phyloP scores from a whole-genome alignment of 768 basidiomycete species.

The Clathrus columnatus region DNA sequence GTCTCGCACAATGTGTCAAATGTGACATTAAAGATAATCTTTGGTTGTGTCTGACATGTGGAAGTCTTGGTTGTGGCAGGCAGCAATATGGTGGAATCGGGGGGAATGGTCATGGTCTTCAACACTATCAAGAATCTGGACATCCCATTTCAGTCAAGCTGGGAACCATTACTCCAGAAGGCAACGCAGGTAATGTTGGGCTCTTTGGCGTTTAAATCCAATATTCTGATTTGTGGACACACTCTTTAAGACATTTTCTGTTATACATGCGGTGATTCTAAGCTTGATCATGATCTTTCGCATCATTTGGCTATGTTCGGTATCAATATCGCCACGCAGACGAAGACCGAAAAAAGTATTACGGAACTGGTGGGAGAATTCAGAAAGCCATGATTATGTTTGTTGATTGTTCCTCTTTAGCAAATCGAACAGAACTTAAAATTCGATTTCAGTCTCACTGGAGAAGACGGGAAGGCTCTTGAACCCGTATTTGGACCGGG shows the following conservation, averaged over 20 bases:
- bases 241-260: slow-evolving; percentile 76
- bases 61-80: slow-evolving; percentile 83
- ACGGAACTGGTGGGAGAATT: slow-evolving; percentile 69
- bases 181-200: slow-evolving; percentile 60
- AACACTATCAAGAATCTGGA: slow-evolving; percentile 60
- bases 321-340: slow-evolving; percentile 73
- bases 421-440: slow-evolving; percentile 96
- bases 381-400: not conserved
- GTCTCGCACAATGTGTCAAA: slow-evolving; percentile 69
- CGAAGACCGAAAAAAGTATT: slow-evolving; percentile 94
- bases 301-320: slow-evolving; percentile 74
- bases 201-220: not conserved
- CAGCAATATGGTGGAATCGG: slow-evolving; percentile 70
- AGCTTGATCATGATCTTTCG: slow-evolving; percentile 65
- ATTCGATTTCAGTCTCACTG: slow-evolving; percentile 88
- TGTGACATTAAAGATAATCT: slow-evolving; percentile 88
- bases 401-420: slow-evolving; percentile 26
- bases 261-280: slow-evolving; percentile 81
- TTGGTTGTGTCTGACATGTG: slow-evolving; percentile 93
- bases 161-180: slow-evolving; percentile 95
- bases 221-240: not conserved
- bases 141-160: slow-evolving; percentile 88
- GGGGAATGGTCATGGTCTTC: slow-evolving; percentile 86
- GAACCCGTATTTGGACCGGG: slow-evolving; percentile 85
- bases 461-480: slow-evolving; percentile 78